phyloP scores from a whole-genome alignment of 495 filamentous ascomycete species.

The Xylaria telfairii region DNA sequence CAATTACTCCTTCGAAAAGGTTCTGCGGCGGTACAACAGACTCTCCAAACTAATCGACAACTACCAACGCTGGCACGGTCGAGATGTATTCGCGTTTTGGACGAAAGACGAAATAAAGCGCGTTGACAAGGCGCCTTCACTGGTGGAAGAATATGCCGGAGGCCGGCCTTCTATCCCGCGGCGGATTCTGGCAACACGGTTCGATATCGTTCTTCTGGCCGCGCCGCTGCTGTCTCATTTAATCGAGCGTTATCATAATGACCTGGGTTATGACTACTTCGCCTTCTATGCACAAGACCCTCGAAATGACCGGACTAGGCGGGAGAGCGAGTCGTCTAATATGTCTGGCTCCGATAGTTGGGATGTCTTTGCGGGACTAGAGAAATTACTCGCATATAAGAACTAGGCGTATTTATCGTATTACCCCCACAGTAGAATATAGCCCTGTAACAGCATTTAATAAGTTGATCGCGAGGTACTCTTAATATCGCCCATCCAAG shows the following conservation, averaged over 20 bases:
- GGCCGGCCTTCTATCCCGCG: conserved; percentile 13
- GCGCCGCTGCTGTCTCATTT: conserved; percentile 19
- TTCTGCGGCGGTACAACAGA: conserved; percentile 15
- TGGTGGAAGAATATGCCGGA: not conserved
- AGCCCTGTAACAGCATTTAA: too few relatives aligned
- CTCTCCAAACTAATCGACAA: conserved; percentile 8
- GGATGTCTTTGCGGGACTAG: not conserved
- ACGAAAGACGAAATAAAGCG: not conserved
- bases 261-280: conserved; percentile 16
- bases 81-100: conserved; percentile 4
- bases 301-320: not conserved
- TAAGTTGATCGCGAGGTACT: too few relatives aligned
- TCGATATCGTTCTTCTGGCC: not conserved
- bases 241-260: conserved; percentile 20
- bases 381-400: not conserved
- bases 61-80: conserved; percentile 19
- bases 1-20: not conserved
- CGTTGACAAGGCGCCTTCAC: not conserved
- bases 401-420: not conserved
- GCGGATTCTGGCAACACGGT: not conserved
- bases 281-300: not conserved
- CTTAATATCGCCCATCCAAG: too few relatives aligned
- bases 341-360: not conserved
- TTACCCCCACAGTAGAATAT: not conserved
- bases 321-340: not conserved